Base-by-base conservation (phyloP, 2,329 filamentous ascomycete genomes). In the Gaeumannomyces sp. region DNA sequence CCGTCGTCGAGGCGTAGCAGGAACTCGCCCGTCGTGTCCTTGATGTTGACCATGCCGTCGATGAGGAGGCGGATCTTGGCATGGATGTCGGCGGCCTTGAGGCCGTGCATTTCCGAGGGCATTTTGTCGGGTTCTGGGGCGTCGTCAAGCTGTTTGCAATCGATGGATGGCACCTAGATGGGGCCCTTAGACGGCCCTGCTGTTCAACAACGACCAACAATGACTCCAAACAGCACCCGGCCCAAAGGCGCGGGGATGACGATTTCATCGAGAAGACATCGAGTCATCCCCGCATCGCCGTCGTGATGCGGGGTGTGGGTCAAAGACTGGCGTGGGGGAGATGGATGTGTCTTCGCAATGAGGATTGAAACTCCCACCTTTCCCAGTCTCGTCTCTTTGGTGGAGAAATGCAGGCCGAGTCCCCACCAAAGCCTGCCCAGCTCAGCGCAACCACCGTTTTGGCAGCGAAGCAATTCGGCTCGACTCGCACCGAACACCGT, bases 31-130 rank as follows among this genome's bases (percentile, higher is more conserved):
- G 88, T 90, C 56, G 81, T 83, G 77, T 94, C 91, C 71, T 86
- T 85, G 76, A 93, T 93, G 75, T 90, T 90, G 73, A 93, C 83
- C 58, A 94, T 81, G 71, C 91, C 90, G 72, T 89, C 77, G 70
- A 91, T 92, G 66, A 93, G 80, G 25, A 86, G 80, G 56, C 85
- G 79, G 72, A 93, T 87, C 66, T 85, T 81, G 68, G 74, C 74
- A 71, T 85, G 81, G 66, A 85, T 74, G 65, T 83, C 77, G 67
- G 73, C 73, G 27, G 80, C 74, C 66, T 78, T 77, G 73, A 84
- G 74, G 62, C 80, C 80, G 67, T 82, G 73, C 60, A 80, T 67
- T 69, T 79, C 73, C 66, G 74, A 67, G 22, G 78, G 78, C 78
- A 81, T 80, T 62, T 73, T 67, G 59, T 45, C 14, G 4, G 19